Conservation (phyloP, 768 basidiomycete genomes). For the Lyophyllum shimeji region DNA sequence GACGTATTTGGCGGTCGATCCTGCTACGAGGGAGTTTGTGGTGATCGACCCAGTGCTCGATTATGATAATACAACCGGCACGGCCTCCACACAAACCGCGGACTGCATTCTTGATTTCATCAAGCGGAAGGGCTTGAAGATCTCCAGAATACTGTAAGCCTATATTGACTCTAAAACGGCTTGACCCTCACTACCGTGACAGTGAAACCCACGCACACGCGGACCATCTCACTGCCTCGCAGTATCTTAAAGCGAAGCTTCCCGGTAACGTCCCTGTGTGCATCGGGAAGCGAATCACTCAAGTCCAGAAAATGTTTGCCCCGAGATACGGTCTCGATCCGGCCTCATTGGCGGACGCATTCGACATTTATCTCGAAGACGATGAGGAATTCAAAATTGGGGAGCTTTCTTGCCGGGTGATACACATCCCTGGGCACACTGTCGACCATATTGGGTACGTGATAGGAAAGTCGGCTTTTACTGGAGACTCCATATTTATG, state of each 20-base stretch:
- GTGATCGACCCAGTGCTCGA: conserved; percentile 36
- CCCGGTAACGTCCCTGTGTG: conserved; percentile 28
- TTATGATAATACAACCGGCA: conserved; percentile 30
- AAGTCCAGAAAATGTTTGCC: conserved; percentile 33
- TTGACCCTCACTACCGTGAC: neutral
- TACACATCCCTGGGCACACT: conserved; percentile 35
- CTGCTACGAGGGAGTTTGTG: conserved; percentile 45
- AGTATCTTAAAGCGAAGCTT: conserved; percentile 30
- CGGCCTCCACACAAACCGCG: conserved; percentile 30
- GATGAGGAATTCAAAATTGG: conserved; percentile 33
- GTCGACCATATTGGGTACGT: conserved; percentile 28
- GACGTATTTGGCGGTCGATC: conserved; percentile 60
- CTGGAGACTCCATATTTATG: conserved; percentile 37
- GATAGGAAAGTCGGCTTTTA: conserved; percentile 34
- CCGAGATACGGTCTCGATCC: conserved; percentile 30
- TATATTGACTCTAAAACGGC: neutral
- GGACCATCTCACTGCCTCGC: conserved; percentile 37
- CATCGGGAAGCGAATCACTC: conserved; percentile 33
- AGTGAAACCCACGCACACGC: conserved; percentile 40
- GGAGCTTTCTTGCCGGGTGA: conserved; percentile 25
- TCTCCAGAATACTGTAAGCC: conserved; percentile 33
- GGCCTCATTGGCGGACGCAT: conserved; percentile 22
- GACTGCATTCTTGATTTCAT: conserved; percentile 31
- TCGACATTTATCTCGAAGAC: conserved; percentile 34
- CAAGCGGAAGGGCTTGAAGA: conserved; percentile 24